These are phyloP conservation scores for Nemania sp. DNA, from an alignment of 2,329 filamentous ascomycete species.

Conservation along the genomic window DNA sequence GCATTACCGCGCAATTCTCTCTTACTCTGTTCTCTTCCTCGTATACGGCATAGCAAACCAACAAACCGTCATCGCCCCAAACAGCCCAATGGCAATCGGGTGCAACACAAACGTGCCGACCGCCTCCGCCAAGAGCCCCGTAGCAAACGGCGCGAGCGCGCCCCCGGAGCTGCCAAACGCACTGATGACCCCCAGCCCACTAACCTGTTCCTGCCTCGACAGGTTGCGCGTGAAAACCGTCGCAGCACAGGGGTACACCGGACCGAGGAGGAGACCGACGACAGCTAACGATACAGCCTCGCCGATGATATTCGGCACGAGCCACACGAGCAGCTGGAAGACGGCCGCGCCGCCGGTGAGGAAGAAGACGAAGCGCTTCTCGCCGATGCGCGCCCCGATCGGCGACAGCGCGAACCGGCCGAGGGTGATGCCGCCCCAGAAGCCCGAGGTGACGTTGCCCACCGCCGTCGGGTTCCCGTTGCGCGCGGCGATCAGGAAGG, in stretches of 20 bases:
- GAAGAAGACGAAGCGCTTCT: conserved; percentile 75
- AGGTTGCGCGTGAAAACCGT: conserved; percentile 72
- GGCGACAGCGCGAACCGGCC: conserved; percentile 79
- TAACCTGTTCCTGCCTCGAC: conserved; percentile 69
- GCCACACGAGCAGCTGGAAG: conserved; percentile 83
- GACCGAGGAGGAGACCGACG: conserved; percentile 80
- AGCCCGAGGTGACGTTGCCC: conserved; percentile 82
- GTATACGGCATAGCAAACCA: conserved; percentile 71
- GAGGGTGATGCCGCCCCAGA: conserved; percentile 79
- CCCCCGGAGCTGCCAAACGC: conserved; percentile 78
- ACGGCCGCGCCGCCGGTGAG: conserved; percentile 71
- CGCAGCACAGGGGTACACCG: conserved; percentile 80
- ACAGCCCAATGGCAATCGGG: conserved; percentile 75
- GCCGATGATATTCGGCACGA: conserved; percentile 79
- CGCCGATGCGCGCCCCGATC: conserved; percentile 74
- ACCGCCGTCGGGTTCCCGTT: conserved; percentile 76
- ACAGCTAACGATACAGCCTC: conserved; percentile 75
- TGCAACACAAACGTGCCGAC: conserved; percentile 73
- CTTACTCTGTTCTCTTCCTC: conserved; percentile 71
- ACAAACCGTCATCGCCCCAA: conserved; percentile 72
- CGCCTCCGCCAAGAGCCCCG: conserved; percentile 71
- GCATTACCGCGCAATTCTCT: not conserved
- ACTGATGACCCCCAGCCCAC: conserved; percentile 74
- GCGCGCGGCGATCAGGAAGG: conserved; percentile 80
- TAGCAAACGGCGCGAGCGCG: conserved; percentile 74